These are phyloP conservation scores for Gynostemma pentaphyllum DNA, from an alignment of 306 rosid species.

Conservation along the genomic window DNA sequence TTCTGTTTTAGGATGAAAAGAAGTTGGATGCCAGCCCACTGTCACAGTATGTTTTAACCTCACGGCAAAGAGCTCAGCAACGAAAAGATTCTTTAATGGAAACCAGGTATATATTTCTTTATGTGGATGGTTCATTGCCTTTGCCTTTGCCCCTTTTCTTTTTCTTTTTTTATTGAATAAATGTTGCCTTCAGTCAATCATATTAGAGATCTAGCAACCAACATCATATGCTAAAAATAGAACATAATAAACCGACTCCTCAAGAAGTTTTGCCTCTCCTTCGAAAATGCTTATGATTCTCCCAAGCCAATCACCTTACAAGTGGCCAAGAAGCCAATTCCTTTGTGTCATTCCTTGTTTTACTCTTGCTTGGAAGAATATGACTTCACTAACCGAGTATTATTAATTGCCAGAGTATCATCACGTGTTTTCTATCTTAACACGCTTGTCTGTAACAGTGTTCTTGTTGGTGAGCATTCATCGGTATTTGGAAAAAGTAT, in stretches of 20 bases:
- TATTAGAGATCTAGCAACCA: no score
- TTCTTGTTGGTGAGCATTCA: conserved; percentile 62
- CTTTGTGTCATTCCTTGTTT: no score
- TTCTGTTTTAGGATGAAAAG: conserved; percentile 52
- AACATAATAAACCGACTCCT: no score
- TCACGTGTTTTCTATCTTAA: background rate
- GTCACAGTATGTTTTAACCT: conserved; percentile 34
- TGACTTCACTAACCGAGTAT: background rate
- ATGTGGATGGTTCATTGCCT: background rate
- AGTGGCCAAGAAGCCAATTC: no score
- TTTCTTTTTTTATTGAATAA: background rate
- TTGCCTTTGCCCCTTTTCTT: conserved; percentile 8
- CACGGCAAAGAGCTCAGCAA: conserved; percentile 58
- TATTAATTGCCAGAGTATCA: background rate
- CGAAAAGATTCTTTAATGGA: conserved; percentile 44
- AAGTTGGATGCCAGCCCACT: conserved; percentile 48
- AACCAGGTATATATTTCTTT: conserved; percentile 42
- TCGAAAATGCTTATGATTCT: no score
- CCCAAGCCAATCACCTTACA: no score
- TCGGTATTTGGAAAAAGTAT: conserved; percentile 43
- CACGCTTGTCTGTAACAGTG: conserved; percentile 30
- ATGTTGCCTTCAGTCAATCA: background rate
- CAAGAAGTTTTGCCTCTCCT: no score
- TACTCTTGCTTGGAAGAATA: no score
- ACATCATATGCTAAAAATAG: no score